Evolutionary conservation across 2,329 filamentous ascomycete genomes (phyloP).

Genomic region (Nannizzia gypsea): DNA sequence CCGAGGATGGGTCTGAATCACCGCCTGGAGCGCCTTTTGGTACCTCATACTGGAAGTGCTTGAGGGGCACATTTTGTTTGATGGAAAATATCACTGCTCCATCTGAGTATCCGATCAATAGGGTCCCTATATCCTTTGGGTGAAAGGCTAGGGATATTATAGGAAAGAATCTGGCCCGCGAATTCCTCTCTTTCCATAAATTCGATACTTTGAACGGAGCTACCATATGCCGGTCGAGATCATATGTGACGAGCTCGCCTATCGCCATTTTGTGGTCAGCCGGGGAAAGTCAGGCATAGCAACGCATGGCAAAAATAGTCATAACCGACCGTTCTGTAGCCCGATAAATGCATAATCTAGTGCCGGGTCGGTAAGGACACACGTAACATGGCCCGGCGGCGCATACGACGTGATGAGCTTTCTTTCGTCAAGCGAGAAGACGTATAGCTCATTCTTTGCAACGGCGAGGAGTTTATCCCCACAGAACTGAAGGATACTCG

Average conservation of each 20-base stretch:
- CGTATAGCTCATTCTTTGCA: slow-evolving; percentile 66
- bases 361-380: slow-evolving; percentile 71
- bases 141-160: slow-evolving; percentile 75
- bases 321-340: slow-evolving; percentile 49
- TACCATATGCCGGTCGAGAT: slow-evolving; percentile 68
- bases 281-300: not conserved
- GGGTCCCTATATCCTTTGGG: slow-evolving; percentile 79
- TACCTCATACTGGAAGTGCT: slow-evolving; percentile 73
- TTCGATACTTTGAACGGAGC: slow-evolving; percentile 75
- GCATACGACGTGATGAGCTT: slow-evolving; percentile 56
- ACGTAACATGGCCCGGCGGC: slow-evolving; percentile 63
- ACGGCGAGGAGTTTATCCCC: slow-evolving; percentile 74
- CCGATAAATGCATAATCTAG: slow-evolving; percentile 89
- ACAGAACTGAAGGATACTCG: slow-evolving; percentile 70
- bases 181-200: slow-evolving; percentile 66
- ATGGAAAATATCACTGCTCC: slow-evolving; percentile 88
- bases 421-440: slow-evolving; percentile 69
- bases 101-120: slow-evolving; percentile 81
- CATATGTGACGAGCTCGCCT: slow-evolving; percentile 81
- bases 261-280: slow-evolving; percentile 1
- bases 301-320: not conserved
- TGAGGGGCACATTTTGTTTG: slow-evolving; percentile 70
- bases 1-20: slow-evolving; percentile 51
- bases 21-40: slow-evolving; percentile 74
- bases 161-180: slow-evolving; percentile 50